A percentile compares a stretch with the other conserved stretches of the same genome.
Evolutionary conservation across 1,284 basidiomycete genomes (phyloP).

Genomic region (Cutaneotrichosporon sp.): DNA sequence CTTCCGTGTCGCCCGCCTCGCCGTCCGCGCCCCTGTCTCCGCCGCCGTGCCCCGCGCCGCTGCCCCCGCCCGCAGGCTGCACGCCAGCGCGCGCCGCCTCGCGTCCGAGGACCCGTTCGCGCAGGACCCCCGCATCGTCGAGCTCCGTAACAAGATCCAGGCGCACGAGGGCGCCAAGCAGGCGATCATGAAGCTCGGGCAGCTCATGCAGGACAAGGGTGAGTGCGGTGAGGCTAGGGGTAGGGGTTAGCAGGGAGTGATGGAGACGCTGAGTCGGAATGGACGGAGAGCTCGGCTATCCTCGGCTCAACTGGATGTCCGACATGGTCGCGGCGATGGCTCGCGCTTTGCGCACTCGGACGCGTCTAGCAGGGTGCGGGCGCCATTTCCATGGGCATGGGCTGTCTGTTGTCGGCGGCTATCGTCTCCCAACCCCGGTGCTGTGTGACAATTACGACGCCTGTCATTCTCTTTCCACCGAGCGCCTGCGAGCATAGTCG

Average conservation of each 20-base stretch:
- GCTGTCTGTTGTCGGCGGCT: no score
- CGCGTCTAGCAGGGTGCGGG: no score
- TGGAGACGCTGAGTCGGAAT: background rate
- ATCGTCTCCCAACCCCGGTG: no score
- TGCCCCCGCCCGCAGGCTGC: constrained; percentile 18
- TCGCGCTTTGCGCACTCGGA: no score
- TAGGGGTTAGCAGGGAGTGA: background rate
- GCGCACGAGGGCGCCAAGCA: constrained; percentile 38
- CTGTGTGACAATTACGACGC: no score
- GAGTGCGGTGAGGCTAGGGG: constrained; percentile 10
- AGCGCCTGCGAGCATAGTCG: no score
- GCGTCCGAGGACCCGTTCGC: constrained; percentile 28
- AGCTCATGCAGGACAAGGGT: constrained; percentile 46
- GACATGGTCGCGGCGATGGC: no score
- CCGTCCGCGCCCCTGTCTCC: constrained; percentile 7
- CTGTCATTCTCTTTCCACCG: no score
- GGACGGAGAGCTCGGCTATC: background rate
- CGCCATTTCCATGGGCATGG: no score
- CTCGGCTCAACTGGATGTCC: no score
- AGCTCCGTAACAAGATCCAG: constrained; percentile 40
- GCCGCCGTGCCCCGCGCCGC: background rate
- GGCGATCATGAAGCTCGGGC: constrained; percentile 37
- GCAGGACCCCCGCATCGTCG: constrained; percentile 36
- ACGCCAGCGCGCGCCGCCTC: constrained; percentile 21
- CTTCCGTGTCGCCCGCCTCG: constrained; percentile 4